These are phyloP conservation scores for Lipomyces yamanashiensis DNA, from an alignment of 805 yeast species.

Conservation along the genomic window DNA sequence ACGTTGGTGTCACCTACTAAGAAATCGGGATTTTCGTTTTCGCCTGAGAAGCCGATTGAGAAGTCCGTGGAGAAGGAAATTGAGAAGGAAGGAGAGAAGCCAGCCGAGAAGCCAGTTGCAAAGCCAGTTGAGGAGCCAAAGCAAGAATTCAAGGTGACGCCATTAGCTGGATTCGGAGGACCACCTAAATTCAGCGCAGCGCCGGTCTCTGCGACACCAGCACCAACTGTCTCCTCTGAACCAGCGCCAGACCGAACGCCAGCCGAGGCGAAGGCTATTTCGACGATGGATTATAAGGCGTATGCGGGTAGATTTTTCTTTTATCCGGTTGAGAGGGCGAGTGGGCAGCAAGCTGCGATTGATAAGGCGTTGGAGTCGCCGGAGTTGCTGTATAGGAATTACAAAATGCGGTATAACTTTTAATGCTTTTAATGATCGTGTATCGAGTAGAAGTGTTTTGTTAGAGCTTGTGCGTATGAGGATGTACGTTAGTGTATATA, in stretches of 20 bases:
- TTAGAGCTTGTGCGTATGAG: no score
- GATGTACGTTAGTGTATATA: background rate
- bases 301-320: slow-evolving; percentile 26
- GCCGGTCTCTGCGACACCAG: background rate
- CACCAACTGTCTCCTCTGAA: background rate
- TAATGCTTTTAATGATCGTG: background rate
- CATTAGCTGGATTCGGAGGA: background rate
- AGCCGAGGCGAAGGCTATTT: slow-evolving; percentile 23
- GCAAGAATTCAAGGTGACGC: background rate
- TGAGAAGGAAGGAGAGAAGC: no score
- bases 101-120: background rate
- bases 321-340: slow-evolving; percentile 1
- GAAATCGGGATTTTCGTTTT: background rate
- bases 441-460: no score
- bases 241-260: background rate
- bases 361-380: slow-evolving; percentile 21
- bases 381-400: slow-evolving; percentile 1
- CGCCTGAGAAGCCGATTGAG: background rate
- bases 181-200: background rate
- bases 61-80: no score
- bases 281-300: slow-evolving; percentile 23
- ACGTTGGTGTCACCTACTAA: no score
- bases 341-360: slow-evolving; percentile 7
- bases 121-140: background rate
- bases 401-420: slow-evolving; percentile 17